Base-by-base conservation (phyloP, 2,329 filamentous ascomycete genomes). In the Endoconidiophora polonica region DNA sequence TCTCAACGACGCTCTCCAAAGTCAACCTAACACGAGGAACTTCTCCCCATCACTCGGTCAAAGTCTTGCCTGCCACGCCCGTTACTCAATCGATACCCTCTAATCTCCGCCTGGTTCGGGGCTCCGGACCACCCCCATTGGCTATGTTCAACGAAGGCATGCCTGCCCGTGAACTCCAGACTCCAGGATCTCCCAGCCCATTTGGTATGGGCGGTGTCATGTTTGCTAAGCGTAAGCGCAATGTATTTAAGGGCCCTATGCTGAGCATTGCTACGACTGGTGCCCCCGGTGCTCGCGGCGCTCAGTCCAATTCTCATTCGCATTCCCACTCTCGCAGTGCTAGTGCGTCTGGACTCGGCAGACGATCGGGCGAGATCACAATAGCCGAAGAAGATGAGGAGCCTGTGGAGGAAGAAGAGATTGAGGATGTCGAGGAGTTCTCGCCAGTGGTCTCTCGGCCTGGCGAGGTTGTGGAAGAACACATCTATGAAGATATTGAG, bases 11-110 rank as follows among this genome's bases (percentile, higher is more conserved):
- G 3, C 74, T 79, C 16, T 82, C 82, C 36, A 82, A 80, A 59
- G 81, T 76, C 14, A 78, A 76, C 1, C 67, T 77, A 46, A 74
- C 73, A 41, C 66, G 74, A 36, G 74, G 75, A 12, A 78, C 84
- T 22, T 88, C 82, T 2, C 90, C 91, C 1, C 87, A 95, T 61
- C 77, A 86, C 57, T 94, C 86, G 0, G 83, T 96, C 58, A 96
- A 96, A 66, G 83, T 96, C n/a, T 76, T 96, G 2, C 90, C 91
- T 1, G 85, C 86, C 0, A 94, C 88, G 0, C 90, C 90, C 0
- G 88, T 83, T 0, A 67, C 74, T 2, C 70, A 72, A 14, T 68
- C 76, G 1, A 94, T 96, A 58, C 88, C 90, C 0, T 84, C 79
- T 47, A 93, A 88, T 56, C 84, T 95, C 53, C 81, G 90, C 2